These are phyloP conservation scores for Colletotrichum brevisporum DNA, from an alignment of 2,329 filamentous ascomycete species.

Conservation along the genomic window DNA sequence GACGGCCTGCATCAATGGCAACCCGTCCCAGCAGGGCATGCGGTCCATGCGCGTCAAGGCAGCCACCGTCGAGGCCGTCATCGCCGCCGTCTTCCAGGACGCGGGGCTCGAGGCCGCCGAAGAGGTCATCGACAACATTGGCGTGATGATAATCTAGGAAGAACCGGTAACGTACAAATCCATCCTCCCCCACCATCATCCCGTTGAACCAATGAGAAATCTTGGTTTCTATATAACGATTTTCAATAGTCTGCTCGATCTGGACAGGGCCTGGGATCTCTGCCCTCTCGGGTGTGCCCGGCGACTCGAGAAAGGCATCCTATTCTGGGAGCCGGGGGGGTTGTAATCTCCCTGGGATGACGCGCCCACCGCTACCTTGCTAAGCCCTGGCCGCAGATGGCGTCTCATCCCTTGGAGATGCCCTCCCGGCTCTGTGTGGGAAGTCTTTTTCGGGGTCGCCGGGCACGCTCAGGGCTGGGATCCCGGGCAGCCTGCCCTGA, in stretches of 20 bases:
- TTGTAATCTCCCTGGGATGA: background rate
- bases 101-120: background rate
- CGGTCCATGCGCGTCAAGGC: background rate
- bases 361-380: background rate
- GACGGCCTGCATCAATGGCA: conserved; percentile 1
- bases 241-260: background rate
- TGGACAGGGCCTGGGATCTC: background rate
- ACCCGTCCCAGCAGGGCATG: background rate
- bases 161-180: background rate
- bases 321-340: background rate
- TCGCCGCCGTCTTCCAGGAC: conserved; percentile 10
- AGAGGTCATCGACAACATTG: background rate
- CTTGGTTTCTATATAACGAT: background rate
- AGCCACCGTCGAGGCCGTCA: conserved; percentile 4
- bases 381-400: background rate
- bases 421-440: background rate
- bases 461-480: background rate
- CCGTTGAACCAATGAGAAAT: background rate
- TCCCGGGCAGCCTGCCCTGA: background rate
- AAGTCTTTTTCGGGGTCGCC: background rate
- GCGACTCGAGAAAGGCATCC: background rate
- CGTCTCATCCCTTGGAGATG: background rate
- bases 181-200: background rate
- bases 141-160: background rate
- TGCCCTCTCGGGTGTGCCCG: background rate